Percentiles rank a stretch among this genome's conserved stretches.
phyloP scores from a whole-genome alignment of 495 filamentous ascomycete genomes.

The Penicillium paxilli region DNA sequence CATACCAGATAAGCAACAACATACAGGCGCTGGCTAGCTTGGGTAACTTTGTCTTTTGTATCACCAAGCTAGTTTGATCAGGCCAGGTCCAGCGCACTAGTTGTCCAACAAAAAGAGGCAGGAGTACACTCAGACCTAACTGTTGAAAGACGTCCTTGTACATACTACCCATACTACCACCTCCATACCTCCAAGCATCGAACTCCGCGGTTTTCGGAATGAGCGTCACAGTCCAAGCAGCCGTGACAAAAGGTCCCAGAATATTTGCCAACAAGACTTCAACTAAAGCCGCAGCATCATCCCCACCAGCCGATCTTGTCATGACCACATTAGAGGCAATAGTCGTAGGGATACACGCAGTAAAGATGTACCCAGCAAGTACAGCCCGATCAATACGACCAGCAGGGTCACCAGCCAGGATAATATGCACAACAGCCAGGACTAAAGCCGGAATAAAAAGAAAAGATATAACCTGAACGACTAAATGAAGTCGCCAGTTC shows the following conservation, averaged over 20 bases:
- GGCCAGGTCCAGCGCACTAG: slow-evolving; percentile 49
- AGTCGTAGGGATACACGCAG: slow-evolving; percentile 58
- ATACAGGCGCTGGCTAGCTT: slow-evolving; percentile 48
- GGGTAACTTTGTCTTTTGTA: slow-evolving; percentile 45
- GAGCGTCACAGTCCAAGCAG: slow-evolving; percentile 51
- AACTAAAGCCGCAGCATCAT: slow-evolving; percentile 55
- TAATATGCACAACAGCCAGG: slow-evolving; percentile 45
- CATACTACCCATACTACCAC: slow-evolving; percentile 46
- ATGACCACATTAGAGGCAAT: slow-evolving; percentile 61
- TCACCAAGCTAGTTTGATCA: slow-evolving; percentile 34
- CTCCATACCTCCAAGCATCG: slow-evolving; percentile 43
- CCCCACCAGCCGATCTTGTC: slow-evolving; percentile 54
- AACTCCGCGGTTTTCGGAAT: slow-evolving; percentile 45
- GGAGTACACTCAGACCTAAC: slow-evolving; percentile 47
- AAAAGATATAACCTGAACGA: slow-evolving; percentile 53
- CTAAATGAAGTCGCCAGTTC: slow-evolving; percentile 54
- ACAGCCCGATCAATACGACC: slow-evolving; percentile 48
- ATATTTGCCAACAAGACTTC: slow-evolving; percentile 58
- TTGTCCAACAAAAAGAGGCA: slow-evolving; percentile 52
- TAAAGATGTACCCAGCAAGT: slow-evolving; percentile 53
- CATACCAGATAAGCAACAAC: slow-evolving; percentile 53
- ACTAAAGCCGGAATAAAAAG: slow-evolving; percentile 50
- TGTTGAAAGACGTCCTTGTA: slow-evolving; percentile 55
- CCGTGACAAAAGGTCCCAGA: slow-evolving; percentile 51
- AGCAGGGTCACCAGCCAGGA: slow-evolving; percentile 44